Base-by-base conservation (phyloP, 768 basidiomycete species). In the Lactarius sp. region DNA sequence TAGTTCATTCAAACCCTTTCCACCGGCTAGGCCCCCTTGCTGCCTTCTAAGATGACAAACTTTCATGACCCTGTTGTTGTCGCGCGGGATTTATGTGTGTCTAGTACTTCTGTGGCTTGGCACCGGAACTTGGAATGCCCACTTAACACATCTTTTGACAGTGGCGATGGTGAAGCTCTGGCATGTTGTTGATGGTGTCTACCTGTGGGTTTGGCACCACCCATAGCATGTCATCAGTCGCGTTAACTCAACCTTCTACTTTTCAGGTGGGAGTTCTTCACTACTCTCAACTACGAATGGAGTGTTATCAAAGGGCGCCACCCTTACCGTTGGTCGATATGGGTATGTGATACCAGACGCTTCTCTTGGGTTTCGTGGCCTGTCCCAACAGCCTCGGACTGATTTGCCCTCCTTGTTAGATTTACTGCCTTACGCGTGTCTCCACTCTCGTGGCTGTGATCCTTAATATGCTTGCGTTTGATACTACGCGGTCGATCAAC, bases 351-450 rank as follows among this genome's bases (percentile, higher is more conserved):
- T 10, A 8, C 9, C 8, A 3, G 8, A 16, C 41, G 13, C 36
- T 31, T 53, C 31, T 22, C 13, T 12, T 10, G 1, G 34, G n/a
- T 37, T 53, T 14, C 33, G n/a, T n/a, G n/a, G n/a, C n/a, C n/a
- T n/a, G n/a, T n/a, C 16, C 31, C 37, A 9, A n/a, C 7, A 10
- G 10, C 18, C 37, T 41, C 6, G 10, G 2, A 34, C 42, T 53
- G 1, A 53, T 31, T 6, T 37, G 2, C n/a, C 27, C 33, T 14
- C n/a, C 13, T 9, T 0, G n/a, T 18, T 42, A 66, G 65, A 27
- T 66, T 8, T 66, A 66, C n/a, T 66, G 56, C 36, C n/a, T 66
- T 1, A 54, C 61, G 5, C 61, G 65, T 13, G 6, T 44, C n/a
- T 1, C n/a, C 37, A 14, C 56, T 18, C 56, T 66, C n/a, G 4